Evolutionary conservation across 305 asterid species (phyloP), one percentile per base, ranked within the genome.

Genomic region (Andrographis paniculata): DNA sequence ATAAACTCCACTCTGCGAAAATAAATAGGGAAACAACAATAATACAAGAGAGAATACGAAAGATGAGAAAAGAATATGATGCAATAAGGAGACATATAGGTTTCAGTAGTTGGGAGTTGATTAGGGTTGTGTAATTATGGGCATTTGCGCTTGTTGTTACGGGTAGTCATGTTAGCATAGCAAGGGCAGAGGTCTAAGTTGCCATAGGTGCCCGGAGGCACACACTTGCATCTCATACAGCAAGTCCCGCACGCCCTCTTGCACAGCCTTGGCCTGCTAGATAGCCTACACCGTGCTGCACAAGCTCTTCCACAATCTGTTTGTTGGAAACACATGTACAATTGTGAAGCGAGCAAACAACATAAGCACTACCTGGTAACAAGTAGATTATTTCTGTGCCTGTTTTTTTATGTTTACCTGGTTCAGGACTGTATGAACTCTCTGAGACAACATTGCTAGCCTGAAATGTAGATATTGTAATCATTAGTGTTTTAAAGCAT

Each of bases 221-320:
- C 94, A 51, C 96, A 87, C 44, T 59, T 74, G 71, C 96, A 87
- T 61, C 91, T 59, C 1, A 55, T 55, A 42, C 96, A 87, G 52
- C 96, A 87, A 11, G 96, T 87, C 36, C 93, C 93, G 15, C 96
- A 87, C 0, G 96, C 95, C 60, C 95, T 76, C 1, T 76, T 59
- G 74, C 96, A 87, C 4, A 87, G 74, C 13, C 48, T 57, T 1
- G 76, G 94, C 64, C 96, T 70, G 1, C 80, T 46, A 21, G 94
- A 76, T 35, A 70, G 42, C 9, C 37, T 58, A 73, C 96, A 87
- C 70, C 96, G 73, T 14, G 6, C 73, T 12, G 44, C 58, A 63
- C 96, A 87, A 16, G 84, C 80, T 14, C 61, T 72, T 8, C 74
- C 74, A 48, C 96, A 87, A 45, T 83, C 96, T 86, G 33, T 10